A percentile compares a stretch with the other conserved stretches of the same genome.
These are phyloP conservation scores for Pseudogymnoascus sp. DNA, from an alignment of 2,329 filamentous ascomycete genomes.

Conservation along the genomic window DNA sequence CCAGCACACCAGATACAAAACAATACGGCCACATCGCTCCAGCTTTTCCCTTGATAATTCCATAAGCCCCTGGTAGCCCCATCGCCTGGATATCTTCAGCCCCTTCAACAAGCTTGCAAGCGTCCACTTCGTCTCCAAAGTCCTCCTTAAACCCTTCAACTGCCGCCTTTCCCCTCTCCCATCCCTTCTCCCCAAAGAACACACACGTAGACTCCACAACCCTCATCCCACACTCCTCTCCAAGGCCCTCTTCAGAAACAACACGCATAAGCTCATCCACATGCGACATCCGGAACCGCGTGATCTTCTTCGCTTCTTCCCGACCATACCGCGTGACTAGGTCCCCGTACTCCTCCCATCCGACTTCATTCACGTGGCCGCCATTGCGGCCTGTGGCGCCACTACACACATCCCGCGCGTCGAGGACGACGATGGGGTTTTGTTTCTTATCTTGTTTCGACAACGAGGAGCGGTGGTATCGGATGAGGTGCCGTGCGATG, in stretches of 20 bases:
- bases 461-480: background rate
- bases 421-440: constrained; percentile 39
- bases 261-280: constrained; percentile 21
- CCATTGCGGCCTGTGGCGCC: constrained; percentile 49
- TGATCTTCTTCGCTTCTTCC: constrained; percentile 34
- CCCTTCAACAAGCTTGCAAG: background rate
- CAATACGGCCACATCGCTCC: constrained; percentile 46
- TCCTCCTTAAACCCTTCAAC: background rate
- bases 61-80: constrained; percentile 18
- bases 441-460: background rate
- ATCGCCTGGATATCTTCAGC: constrained; percentile 14
- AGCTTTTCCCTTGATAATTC: constrained; percentile 29
- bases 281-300: constrained; percentile 39
- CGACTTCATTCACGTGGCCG: constrained; percentile 41
- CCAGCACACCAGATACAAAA: constrained; percentile 41
- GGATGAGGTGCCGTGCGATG: constrained; percentile 26
- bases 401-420: constrained; percentile 42
- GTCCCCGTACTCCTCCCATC: constrained; percentile 36
- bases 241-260: background rate
- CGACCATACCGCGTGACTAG: constrained; percentile 28
- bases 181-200: background rate
- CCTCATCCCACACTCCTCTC: constrained; percentile 3
- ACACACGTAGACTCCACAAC: background rate
- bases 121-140: background rate
- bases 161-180: background rate